Base-by-base conservation (phyloP, 2,329 filamentous ascomycete species). In the Diaporthe humulicola region DNA sequence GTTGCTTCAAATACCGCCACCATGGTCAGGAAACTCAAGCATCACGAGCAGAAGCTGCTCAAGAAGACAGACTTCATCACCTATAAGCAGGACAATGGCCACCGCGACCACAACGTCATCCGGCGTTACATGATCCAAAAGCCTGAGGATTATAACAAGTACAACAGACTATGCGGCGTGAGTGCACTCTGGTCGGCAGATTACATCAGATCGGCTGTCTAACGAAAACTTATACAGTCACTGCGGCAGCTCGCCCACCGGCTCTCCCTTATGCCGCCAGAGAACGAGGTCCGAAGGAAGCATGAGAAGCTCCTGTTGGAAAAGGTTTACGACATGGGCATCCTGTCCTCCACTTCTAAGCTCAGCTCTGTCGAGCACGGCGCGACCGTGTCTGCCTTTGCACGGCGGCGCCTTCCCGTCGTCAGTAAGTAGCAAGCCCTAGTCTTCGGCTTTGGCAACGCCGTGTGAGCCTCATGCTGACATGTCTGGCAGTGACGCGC, bases 11-110 rank as follows among this genome's bases (percentile, higher is more conserved):
- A 56, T 70, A 36, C 54, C 48, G 75, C 60, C 82, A 89, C 79
- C 33, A 98, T 98, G 97, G 95, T 98, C 79, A 93, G 97, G 80
- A 95, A 98, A 88, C 92, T 99, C 82, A 98, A 98, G 87, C 91
- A 98, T 86, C 96, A 98, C 86, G 97, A 99, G 92, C 92, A 97
- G 83, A 97, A 97, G 90, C 93, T 98, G 82, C 91, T 98, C 80
- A 96, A 96, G 83, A 91, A 90, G 85, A 95, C 97, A 85, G 96
- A 99, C 87, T 98, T 99, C 86, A 93, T 96, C 83, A 97, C 93
- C 81, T 98, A 96, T 89, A 97, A 97, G 85, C 92, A 92, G 81
- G 96, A 98, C 86, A 91, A 93, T 81, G 89, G 91, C 80, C 97
- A 99, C 87, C 93, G 96, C 83, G 94, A 96, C 85, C 91, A 95